phyloP scores from a whole-genome alignment of 2,329 filamentous ascomycete genomes.

The Fusarium napiforme region DNA sequence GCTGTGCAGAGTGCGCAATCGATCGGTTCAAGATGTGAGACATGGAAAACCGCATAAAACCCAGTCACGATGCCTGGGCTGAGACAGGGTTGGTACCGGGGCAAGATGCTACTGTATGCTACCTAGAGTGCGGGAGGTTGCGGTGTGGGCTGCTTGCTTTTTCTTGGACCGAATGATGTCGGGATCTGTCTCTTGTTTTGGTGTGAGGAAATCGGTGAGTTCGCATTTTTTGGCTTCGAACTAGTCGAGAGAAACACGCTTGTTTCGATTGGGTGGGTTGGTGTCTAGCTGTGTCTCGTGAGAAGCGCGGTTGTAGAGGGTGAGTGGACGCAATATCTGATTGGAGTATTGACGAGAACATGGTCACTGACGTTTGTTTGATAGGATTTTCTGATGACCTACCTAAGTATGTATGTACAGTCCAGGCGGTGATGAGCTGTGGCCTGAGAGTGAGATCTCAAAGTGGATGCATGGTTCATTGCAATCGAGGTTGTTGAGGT shows the following conservation, averaged over 20 bases:
- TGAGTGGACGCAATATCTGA: slow-evolving; percentile 29
- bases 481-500: slow-evolving; percentile 4
- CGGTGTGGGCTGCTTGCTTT: slow-evolving; percentile 37
- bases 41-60: slow-evolving; percentile 40
- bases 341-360: slow-evolving; percentile 10
- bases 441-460: slow-evolving; percentile 8
- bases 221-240: slow-evolving; percentile 37
- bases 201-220: slow-evolving; percentile 19
- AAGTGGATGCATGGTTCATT: neutral
- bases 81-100: slow-evolving; percentile 28
- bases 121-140: slow-evolving; percentile 24
- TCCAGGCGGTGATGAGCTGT: neutral
- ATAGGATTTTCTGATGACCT: neutral
- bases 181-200: slow-evolving; percentile 21
- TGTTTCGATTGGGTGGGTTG: slow-evolving; percentile 31
- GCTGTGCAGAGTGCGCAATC: slow-evolving; percentile 41
- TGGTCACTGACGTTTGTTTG: neutral
- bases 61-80: slow-evolving; percentile 36
- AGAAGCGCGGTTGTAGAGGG: slow-evolving; percentile 26
- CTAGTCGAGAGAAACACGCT: slow-evolving; percentile 35
- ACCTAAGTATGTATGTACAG: neutral
- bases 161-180: slow-evolving; percentile 37
- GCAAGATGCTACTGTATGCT: slow-evolving; percentile 4
- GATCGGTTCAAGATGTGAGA: slow-evolving; percentile 41
- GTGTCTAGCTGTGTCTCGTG: slow-evolving; percentile 36